These are phyloP conservation scores for Ogataea populi-albae DNA, from an alignment of 805 yeast genomes.

Conservation along the genomic window DNA sequence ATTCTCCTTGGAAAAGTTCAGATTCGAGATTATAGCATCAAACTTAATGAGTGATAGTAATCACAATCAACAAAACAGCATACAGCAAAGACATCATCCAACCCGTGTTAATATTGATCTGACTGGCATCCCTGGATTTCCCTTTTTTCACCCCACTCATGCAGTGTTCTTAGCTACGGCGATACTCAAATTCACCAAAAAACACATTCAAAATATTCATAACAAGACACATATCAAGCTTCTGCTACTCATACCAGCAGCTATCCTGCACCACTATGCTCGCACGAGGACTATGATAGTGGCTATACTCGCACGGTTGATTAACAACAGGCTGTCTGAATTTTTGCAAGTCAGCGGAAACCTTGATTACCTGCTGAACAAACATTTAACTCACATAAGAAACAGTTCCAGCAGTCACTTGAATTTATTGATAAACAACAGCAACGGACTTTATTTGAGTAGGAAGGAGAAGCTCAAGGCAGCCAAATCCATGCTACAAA, in stretches of 20 bases:
- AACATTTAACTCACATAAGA: constrained; percentile 10
- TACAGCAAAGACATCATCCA: constrained; percentile 1
- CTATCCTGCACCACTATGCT: constrained; percentile 16
- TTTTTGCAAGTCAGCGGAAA: constrained; percentile 12
- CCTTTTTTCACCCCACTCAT: constrained; percentile 19
- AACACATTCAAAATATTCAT: constrained; percentile 2
- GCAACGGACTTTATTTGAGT: background rate
- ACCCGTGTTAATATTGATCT: constrained; percentile 12
- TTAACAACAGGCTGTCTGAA: constrained; percentile 16
- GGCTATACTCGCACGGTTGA: constrained; percentile 17
- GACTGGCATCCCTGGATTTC: constrained; percentile 16
- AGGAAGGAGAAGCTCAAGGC: constrained; percentile 10
- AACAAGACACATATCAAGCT: constrained; percentile 7
- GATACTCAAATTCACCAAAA: constrained; percentile 17
- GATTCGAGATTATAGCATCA: constrained; percentile 27
- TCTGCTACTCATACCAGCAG: constrained; percentile 12
- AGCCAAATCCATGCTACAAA: constrained; percentile 14
- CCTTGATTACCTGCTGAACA: constrained; percentile 16
- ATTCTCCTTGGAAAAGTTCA: constrained; percentile 23
- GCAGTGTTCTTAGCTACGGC: constrained; percentile 18
- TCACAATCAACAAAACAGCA: background rate
- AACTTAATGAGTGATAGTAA: constrained; percentile 17
- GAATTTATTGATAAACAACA: constrained; percentile 7
- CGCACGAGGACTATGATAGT: constrained; percentile 19
- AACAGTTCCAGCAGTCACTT: constrained; percentile 11